Conservation (phyloP, 2,329 filamentous ascomycete species). For the Fusarium sp. region DNA sequence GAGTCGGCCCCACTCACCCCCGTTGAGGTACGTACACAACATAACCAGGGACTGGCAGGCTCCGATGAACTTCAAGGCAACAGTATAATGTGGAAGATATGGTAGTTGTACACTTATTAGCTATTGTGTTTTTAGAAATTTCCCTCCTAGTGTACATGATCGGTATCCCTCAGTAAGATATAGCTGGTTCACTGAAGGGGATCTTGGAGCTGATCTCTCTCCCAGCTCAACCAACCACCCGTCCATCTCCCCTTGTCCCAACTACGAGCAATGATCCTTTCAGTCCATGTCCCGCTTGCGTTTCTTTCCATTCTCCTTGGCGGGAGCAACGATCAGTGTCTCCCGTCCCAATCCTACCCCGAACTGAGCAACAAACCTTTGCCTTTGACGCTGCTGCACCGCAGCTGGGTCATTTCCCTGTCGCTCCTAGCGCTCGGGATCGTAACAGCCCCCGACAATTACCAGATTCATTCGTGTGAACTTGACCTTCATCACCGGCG, state of each 20-base stretch:
- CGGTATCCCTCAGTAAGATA: neutral
- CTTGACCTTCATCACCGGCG: constrained; percentile 89
- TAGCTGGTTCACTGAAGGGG: neutral
- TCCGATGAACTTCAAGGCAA: neutral
- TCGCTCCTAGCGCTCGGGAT: constrained; percentile 58
- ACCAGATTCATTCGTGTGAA: constrained; percentile 97
- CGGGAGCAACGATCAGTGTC: neutral
- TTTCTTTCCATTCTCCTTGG: neutral
- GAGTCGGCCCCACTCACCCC: constrained; percentile 36
- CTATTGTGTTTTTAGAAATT: neutral
- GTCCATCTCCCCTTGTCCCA: neutral
- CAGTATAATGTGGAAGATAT: neutral
- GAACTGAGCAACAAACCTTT: constrained; percentile 30
- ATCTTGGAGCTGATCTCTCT: neutral
- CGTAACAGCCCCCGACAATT: constrained; percentile 81
- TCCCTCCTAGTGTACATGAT: neutral
- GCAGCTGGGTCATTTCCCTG: constrained; percentile 21
- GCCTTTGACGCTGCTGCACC: constrained; percentile 15
- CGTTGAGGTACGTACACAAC: constrained; percentile 25
- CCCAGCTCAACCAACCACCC: neutral
- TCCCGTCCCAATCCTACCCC: constrained; percentile 28
- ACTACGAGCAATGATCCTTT: neutral
- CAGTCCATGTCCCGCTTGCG: neutral
- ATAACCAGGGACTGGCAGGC: neutral
- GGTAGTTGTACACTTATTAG: neutral